Conservation (phyloP, 2,329 filamentous ascomycete genomes). For the Hymenoscyphus occultus region DNA sequence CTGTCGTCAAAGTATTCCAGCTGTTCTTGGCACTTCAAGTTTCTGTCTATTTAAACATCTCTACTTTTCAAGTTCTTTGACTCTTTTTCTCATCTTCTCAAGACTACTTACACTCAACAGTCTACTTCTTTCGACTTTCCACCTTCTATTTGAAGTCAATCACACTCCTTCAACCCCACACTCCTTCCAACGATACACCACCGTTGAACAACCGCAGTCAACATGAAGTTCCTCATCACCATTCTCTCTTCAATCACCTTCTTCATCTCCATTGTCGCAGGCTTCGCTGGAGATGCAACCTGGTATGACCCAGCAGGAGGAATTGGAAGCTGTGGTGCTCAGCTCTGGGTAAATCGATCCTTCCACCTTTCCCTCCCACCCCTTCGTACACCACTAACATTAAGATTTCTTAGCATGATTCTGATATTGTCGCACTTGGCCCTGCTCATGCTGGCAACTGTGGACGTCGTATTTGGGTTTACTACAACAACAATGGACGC, state of each 20-base stretch:
- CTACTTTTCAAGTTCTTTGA: neutral
- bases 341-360: neutral
- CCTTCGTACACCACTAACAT: neutral
- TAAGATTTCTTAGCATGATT: neutral
- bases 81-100: neutral
- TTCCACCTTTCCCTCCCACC: neutral
- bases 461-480: neutral
- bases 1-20: neutral
- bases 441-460: neutral
- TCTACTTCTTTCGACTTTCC: neutral
- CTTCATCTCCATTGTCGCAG: neutral
- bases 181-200: neutral
- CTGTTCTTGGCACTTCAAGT: neutral
- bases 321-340: neutral
- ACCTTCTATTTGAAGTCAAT: neutral
- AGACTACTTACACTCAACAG: neutral
- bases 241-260: neutral
- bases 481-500: neutral
- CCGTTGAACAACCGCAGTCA: neutral
- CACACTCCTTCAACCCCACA: neutral
- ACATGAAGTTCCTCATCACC: conserved; percentile 2
- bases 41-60: neutral
- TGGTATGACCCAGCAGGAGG: neutral
- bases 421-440: neutral
- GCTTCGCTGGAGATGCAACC: neutral